phyloP scores from a whole-genome alignment of 306 rosid species.

The Adenanthera pavonina region DNA sequence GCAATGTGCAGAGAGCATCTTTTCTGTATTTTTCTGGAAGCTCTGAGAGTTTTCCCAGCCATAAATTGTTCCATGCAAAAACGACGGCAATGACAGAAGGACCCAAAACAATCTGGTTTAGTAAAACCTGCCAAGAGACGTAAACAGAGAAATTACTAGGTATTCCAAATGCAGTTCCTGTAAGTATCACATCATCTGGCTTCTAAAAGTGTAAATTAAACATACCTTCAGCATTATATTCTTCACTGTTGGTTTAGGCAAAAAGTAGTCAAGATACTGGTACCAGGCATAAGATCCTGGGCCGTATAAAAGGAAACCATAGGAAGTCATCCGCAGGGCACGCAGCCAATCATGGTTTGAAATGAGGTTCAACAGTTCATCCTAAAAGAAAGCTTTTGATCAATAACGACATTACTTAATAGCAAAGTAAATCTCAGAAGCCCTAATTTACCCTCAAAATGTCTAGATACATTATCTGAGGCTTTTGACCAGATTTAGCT shows the following conservation, averaged over 20 bases:
- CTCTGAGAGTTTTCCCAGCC: conserved; percentile 78
- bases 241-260: conserved; percentile 64
- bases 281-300: conserved; percentile 99
- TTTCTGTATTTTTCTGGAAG: conserved; percentile 81
- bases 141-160: conserved; percentile 10
- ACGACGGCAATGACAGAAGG: conserved; percentile 87
- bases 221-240: conserved; percentile 81
- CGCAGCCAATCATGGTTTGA: conserved; percentile 88
- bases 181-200: background rate
- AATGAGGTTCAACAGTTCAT: conserved; percentile 52
- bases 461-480: conserved; percentile 7
- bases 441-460: conserved; percentile 18
- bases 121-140: conserved; percentile 63
- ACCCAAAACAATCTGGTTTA: conserved; percentile 91
- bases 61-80: conserved; percentile 93
- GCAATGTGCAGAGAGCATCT: conserved; percentile 81
- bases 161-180: conserved; percentile 5
- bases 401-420: conserved; percentile 16
- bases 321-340: conserved; percentile 86
- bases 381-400: conserved; percentile 52
- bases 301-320: conserved; percentile 88
- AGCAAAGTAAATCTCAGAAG: conserved; percentile 4
- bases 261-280: conserved; percentile 68
- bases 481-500: conserved; percentile 4
- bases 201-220: conserved; percentile 14